Percentiles rank a stretch among this genome's conserved stretches.
Evolutionary conservation across 179 eudicot species (phyloP).

Genomic region (Heliamphora pulchella): DNA sequence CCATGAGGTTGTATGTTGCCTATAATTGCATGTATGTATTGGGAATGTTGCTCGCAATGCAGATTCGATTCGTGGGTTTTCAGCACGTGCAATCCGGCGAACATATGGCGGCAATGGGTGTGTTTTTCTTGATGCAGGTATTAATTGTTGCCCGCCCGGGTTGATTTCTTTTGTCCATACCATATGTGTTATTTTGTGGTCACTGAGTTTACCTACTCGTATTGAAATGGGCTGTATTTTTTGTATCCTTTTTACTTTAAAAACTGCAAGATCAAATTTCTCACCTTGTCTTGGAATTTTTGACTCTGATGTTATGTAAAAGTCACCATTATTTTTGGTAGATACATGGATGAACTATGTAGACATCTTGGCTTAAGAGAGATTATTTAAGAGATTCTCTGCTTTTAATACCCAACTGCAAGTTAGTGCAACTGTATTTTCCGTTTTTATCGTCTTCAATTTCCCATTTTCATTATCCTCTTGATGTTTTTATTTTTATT

Average conservation of each 20-base stretch:
- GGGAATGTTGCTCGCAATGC: slow-evolving; percentile 96
- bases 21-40: slow-evolving; percentile 83
- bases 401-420: not conserved
- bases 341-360: not conserved
- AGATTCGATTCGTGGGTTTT: slow-evolving; percentile 93
- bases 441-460: not conserved
- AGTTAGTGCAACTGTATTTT: slow-evolving; percentile 7
- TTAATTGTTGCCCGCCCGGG: not conserved
- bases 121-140: slow-evolving; percentile 98
- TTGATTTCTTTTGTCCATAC: not conserved
- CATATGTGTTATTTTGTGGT: too few species aligned
- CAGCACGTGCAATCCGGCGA: slow-evolving; percentile 98
- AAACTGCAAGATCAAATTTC: not conserved
- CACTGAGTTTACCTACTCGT: not conserved
- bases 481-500: not conserved
- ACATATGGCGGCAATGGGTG: slow-evolving; percentile 99
- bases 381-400: not conserved
- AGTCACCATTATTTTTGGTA: not conserved
- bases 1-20: slow-evolving; percentile 83
- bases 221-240: not conserved
- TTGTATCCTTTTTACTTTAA: not conserved
- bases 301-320: not conserved
- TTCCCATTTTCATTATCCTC: not conserved
- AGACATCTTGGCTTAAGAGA: not conserved
- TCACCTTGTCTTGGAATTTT: not conserved